Base-by-base conservation (phyloP, 1,139 yeast genomes). In the Blastobotrys aristatus region DNA sequence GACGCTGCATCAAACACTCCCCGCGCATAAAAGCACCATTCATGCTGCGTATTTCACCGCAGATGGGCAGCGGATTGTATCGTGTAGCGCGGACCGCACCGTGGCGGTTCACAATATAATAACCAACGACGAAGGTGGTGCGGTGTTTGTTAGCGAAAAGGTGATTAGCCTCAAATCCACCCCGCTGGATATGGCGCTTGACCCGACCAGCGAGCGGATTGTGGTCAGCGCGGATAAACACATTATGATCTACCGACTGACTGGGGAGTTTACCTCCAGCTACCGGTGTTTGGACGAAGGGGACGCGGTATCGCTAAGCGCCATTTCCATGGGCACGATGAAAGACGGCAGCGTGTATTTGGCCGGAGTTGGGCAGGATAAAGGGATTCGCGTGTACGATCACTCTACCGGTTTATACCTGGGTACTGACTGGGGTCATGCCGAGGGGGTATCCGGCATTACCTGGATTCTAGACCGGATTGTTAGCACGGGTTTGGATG, bases 391-490 rank as follows among this genome's bases (percentile, higher is more conserved):
- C 24, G 59, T 72, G 1, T 80, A 75, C 57, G 70, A 70, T 37
- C 75, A 72, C 50, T 49, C 57, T 0, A 67, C 69, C 4, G 84
- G 83, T 0, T 71, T 65, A 40, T 70, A 71, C 8, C 41, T 77
- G 11, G 71, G 76, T 11, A 69, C 74, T 0, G 75, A 70, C 34
- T 82, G 84, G 84, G 90, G 85, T 0, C 88, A 82, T 55, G 77
- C 82, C 54, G 87, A 80, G 41, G 65, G 74, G 1, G 70, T 80
- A 6, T 58, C 76, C 3, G 75, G 76, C 0, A 55, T 82, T 13
- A 55, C 66, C 1, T 55, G 61, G 55, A 43, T 60, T 2, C 49
- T 57, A 1, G 54, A 53, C 7, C 52, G 49, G 14, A 43, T 60
- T n/a, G 61, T 55, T 14, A 62, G 62, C 41, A 53, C 57, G 24